Percentiles rank a stretch among this genome's conserved stretches.
Conservation (phyloP, 176 grass and related monocot genomes). For the Triticum turgidum region DNA sequence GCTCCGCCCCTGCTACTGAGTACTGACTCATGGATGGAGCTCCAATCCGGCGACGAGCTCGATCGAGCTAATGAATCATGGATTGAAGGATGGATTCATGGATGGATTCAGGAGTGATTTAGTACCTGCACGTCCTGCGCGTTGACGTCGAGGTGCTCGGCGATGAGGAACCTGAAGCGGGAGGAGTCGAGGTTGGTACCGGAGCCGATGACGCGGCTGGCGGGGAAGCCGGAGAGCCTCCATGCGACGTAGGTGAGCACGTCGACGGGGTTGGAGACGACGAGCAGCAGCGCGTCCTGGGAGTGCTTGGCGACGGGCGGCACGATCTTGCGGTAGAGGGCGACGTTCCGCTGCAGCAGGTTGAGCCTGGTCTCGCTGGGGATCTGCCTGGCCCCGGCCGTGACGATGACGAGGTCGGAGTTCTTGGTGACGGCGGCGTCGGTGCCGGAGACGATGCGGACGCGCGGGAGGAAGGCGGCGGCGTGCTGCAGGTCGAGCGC, state of each 20-base stretch:
- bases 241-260: neutral
- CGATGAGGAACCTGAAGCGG: neutral
- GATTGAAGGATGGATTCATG: neutral
- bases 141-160: neutral
- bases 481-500: constrained; percentile 98
- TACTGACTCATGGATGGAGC: neutral
- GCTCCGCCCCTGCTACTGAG: too few relatives aligned
- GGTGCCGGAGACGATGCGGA: constrained; percentile 50
- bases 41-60: neutral
- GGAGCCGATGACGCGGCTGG: neutral
- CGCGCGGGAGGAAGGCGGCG: constrained; percentile 87
- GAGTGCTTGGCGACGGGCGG: neutral
- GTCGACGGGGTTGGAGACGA: neutral
- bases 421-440: constrained; percentile 44
- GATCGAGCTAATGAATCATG: neutral
- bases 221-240: neutral
- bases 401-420: constrained; percentile 46
- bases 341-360: neutral
- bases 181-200: neutral
- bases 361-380: neutral
- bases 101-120: too few relatives aligned
- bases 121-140: neutral
- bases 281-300: neutral
- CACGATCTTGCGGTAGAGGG: neutral
- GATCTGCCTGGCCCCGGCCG: neutral